These are phyloP conservation scores for Saccharomyces jurei DNA, from an alignment of 805 yeast species.

Conservation along the genomic window DNA sequence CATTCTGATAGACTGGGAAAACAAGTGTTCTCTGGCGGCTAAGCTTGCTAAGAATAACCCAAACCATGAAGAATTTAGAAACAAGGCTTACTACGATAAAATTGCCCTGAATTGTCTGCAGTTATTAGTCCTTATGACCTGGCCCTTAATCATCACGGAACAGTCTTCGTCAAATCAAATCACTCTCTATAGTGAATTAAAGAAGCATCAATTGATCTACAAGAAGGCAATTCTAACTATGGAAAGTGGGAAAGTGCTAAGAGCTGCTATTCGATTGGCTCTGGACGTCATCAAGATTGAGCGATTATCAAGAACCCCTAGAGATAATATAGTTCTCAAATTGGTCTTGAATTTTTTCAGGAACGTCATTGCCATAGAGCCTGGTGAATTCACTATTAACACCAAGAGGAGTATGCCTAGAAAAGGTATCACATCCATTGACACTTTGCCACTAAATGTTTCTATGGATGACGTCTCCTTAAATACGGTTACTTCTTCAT, in stretches of 20 bases:
- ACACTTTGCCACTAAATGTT: conserved; percentile 47
- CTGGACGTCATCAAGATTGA: conserved; percentile 49
- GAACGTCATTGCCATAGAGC: conserved; percentile 72
- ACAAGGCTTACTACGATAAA: conserved; percentile 37
- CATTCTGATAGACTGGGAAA: conserved; percentile 69
- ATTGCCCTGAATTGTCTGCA: conserved; percentile 70
- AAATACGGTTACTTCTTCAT: conserved; percentile 48
- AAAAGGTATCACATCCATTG: conserved; percentile 27
- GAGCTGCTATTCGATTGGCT: conserved; percentile 62
- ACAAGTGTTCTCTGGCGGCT: conserved; percentile 22
- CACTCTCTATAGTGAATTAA: conserved; percentile 48
- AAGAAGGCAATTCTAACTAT: conserved; percentile 58
- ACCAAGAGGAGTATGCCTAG: conserved; percentile 25
- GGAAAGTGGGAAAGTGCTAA: conserved; percentile 53
- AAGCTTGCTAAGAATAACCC: conserved; percentile 12
- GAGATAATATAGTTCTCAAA: conserved; percentile 67
- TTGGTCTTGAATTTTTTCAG: conserved; percentile 67
- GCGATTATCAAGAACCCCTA: conserved; percentile 48
- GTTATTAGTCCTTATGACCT: conserved; percentile 71
- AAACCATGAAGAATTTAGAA: conserved; percentile 21
- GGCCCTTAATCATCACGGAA: conserved; percentile 69
- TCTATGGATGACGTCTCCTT: conserved; percentile 60
- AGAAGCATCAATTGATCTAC: conserved; percentile 60
- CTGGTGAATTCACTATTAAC: conserved; percentile 47
- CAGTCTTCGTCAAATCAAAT: conserved; percentile 54